phyloP scores from a whole-genome alignment of 371 early-diverging fungal genomes.

The Blakeslea trispora region DNA sequence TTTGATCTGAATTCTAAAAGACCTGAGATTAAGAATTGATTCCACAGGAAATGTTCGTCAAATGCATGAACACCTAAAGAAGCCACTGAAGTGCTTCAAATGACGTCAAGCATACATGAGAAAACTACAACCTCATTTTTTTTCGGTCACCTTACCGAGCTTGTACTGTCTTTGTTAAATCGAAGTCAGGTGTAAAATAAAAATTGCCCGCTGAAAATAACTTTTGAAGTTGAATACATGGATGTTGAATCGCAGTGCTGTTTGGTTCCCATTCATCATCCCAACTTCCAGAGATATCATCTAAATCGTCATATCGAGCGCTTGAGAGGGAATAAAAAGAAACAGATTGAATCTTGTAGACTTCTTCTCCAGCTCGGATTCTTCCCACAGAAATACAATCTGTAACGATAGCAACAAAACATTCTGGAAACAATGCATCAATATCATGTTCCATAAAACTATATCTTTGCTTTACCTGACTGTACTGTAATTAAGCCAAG shows the following conservation, averaged over 20 bases:
- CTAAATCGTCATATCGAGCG: slow-evolving; percentile 56
- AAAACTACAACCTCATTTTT: no score
- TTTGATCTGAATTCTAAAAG: slow-evolving; percentile 76
- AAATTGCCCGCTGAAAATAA: slow-evolving; percentile 73
- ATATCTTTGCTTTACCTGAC: slow-evolving; percentile 48
- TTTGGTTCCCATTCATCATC: slow-evolving; percentile 34
- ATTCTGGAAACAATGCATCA: slow-evolving; percentile 43
- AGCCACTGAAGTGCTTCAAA: slow-evolving; percentile 44
- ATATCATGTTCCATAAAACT: no score
- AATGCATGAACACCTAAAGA: slow-evolving; percentile 50
- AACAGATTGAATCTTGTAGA: slow-evolving; percentile 61
- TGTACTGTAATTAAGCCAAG: slow-evolving; percentile 67
- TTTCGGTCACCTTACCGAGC: slow-evolving; percentile 58
- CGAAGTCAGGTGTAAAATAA: slow-evolving; percentile 77
- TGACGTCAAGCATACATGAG: no score
- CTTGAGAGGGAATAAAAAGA: slow-evolving; percentile 66
- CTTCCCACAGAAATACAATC: slow-evolving; percentile 63
- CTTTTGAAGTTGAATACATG: slow-evolving; percentile 64
- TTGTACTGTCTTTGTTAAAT: slow-evolving; percentile 73
- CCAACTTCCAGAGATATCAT: slow-evolving; percentile 32
- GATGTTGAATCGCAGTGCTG: slow-evolving; percentile 48
- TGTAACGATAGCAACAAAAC: slow-evolving; percentile 74
- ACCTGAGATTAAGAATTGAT: slow-evolving; percentile 77
- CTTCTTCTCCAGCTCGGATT: slow-evolving; percentile 61
- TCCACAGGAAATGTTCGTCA: slow-evolving; percentile 89